A percentile compares a stretch with the other conserved stretches of the same genome.
Evolutionary conservation across 805 yeast genomes (phyloP).

Genomic region (Ogataea pilisensis): DNA sequence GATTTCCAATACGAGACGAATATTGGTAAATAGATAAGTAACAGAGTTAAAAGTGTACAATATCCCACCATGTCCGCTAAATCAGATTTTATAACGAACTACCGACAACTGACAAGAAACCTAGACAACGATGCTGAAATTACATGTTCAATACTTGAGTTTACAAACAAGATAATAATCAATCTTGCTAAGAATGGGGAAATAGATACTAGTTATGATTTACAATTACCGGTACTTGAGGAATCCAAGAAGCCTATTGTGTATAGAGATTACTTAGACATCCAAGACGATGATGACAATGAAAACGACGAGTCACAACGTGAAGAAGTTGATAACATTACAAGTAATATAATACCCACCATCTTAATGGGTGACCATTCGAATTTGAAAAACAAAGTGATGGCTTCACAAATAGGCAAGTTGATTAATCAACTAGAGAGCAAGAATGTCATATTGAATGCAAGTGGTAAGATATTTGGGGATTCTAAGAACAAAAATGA

Average conservation of each 20-base stretch:
- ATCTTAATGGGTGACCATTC: conserved; percentile 44
- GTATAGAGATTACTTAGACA: conserved; percentile 10
- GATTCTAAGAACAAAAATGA: conserved; percentile 20
- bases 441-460: conserved; percentile 39
- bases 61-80: too few relatives aligned
- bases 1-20: background rate
- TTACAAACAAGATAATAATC: conserved; percentile 38
- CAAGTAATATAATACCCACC: conserved; percentile 18
- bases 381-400: conserved; percentile 42
- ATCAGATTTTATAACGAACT: conserved; percentile 7
- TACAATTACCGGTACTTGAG: conserved; percentile 28
- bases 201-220: conserved; percentile 45
- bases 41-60: too few relatives aligned
- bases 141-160: conserved; percentile 26
- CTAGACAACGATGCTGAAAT: conserved; percentile 10
- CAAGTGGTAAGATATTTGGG: conserved; percentile 45
- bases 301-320: conserved; percentile 26
- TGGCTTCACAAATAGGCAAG: conserved; percentile 47
- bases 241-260: conserved; percentile 13
- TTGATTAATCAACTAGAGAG: conserved; percentile 32
- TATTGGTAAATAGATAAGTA: background rate
- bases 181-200: conserved; percentile 41
- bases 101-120: conserved; percentile 9
- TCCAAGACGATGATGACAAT: conserved; percentile 17
- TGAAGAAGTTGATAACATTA: conserved; percentile 3